Conservation (phyloP, 345 rosid genomes). For the Stellera chamaejasme region DNA sequence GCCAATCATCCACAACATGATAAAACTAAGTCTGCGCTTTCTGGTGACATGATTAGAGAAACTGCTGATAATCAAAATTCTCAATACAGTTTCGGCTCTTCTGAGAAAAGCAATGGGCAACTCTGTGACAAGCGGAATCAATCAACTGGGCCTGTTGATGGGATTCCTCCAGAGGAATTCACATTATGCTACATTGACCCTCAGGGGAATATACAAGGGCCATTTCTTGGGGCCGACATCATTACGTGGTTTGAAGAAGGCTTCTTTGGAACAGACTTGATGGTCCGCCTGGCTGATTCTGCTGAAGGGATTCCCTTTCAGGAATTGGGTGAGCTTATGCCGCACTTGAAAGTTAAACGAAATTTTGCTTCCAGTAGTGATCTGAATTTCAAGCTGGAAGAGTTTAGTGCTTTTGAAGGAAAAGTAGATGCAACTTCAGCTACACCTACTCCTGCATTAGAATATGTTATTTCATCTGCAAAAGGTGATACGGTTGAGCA, state of each 20-base stretch:
- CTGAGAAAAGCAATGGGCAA: slow-evolving; percentile 13
- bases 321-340: slow-evolving; percentile 56
- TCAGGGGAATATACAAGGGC: slow-evolving; percentile 76
- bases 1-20: slow-evolving; percentile 11
- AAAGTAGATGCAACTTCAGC: slow-evolving; percentile 27
- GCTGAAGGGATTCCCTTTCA: slow-evolving; percentile 65
- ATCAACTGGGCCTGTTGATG: slow-evolving; percentile 18
- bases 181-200: slow-evolving; percentile 75
- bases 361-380: slow-evolving; percentile 14
- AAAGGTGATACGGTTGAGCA: slow-evolving; percentile 17
- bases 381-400: slow-evolving; percentile 25
- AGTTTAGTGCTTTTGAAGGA: slow-evolving; percentile 29
- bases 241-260: slow-evolving; percentile 86
- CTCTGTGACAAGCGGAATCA: slow-evolving; percentile 11
- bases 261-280: slow-evolving; percentile 75
- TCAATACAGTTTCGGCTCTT: slow-evolving; percentile 18
- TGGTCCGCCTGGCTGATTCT: slow-evolving; percentile 60
- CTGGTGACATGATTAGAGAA: slow-evolving; percentile 21
- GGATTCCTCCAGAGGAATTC: slow-evolving; percentile 43
- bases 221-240: slow-evolving; percentile 70
- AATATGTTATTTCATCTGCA: slow-evolving; percentile 26
- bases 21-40: slow-evolving; percentile 8
- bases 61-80: slow-evolving; percentile 37
- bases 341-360: slow-evolving; percentile 33
- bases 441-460: slow-evolving; percentile 22